Evolutionary conservation across 805 yeast genomes (phyloP).

Genomic region (Ogataea methylovora): DNA sequence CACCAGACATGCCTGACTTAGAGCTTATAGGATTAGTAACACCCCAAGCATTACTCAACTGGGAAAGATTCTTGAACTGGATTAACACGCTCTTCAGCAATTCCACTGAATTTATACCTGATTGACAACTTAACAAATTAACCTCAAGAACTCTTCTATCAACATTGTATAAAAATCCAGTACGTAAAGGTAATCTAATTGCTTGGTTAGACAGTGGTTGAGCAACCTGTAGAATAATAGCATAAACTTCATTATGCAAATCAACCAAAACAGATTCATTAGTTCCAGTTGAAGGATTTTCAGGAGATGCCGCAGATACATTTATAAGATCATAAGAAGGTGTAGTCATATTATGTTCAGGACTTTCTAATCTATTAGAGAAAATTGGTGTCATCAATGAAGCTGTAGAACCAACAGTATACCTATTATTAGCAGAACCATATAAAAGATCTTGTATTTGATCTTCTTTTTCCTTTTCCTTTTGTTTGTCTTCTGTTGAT

Average conservation of each 20-base stretch:
- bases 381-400: constrained; percentile 7
- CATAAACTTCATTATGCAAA: constrained; percentile 43
- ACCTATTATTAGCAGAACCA: constrained; percentile 7
- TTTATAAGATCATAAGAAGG: constrained; percentile 7
- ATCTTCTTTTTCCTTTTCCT: constrained; percentile 7
- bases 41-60: constrained; percentile 33
- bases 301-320: constrained; percentile 5
- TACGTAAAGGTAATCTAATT: constrained; percentile 58
- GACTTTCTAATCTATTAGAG: constrained; percentile 17
- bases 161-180: constrained; percentile 54
- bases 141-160: constrained; percentile 42
- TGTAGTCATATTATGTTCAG: constrained; percentile 18
- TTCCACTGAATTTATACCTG: constrained; percentile 47
- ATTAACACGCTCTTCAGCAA: constrained; percentile 47
- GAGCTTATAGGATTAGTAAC: no score
- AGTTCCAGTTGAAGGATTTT: not conserved
- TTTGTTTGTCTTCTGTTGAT: constrained; percentile 12
- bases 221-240: constrained; percentile 50
- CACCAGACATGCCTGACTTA: constrained; percentile 7
- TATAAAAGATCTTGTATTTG: not conserved
- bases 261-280: constrained; percentile 31
- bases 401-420: constrained; percentile 20
- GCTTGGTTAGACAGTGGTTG: constrained; percentile 67
- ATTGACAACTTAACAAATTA: constrained; percentile 66
- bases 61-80: constrained; percentile 55